Percentiles rank a stretch among this genome's conserved stretches.
These are phyloP conservation scores for Inonotus obliquus DNA, from an alignment of 1,284 basidiomycete species.

Conservation along the genomic window DNA sequence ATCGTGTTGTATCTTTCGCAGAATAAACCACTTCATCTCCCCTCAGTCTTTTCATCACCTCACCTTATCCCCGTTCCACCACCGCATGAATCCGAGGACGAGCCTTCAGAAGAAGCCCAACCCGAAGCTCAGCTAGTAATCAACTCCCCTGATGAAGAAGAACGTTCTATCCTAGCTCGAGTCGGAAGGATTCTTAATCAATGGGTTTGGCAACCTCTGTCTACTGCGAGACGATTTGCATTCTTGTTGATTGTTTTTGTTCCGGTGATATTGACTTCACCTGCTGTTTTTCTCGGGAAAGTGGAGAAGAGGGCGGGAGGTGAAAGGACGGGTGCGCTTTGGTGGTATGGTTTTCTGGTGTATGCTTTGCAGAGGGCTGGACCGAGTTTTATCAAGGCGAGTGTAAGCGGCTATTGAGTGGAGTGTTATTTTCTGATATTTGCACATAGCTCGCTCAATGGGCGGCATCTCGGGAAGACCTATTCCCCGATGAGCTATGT, in stretches of 20 bases:
- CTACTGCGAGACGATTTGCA: conserved; percentile 81
- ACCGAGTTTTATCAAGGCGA: conserved; percentile 95
- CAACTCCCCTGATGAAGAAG: conserved; percentile 57
- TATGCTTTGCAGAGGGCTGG: conserved; percentile 91
- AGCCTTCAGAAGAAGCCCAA: neutral
- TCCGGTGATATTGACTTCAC: conserved; percentile 81
- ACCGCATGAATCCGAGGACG: conserved; percentile 14
- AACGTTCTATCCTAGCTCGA: conserved; percentile 40
- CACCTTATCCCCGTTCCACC: conserved; percentile 57
- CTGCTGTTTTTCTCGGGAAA: conserved; percentile 81
- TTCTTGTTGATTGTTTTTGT: conserved; percentile 82
- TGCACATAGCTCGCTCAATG: conserved; percentile 84
- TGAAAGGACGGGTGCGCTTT: conserved; percentile 82
- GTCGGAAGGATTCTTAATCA: conserved; percentile 44
- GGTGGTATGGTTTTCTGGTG: conserved; percentile 95
- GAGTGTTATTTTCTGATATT: no score
- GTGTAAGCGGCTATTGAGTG: no score
- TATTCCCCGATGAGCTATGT: conserved; percentile 94
- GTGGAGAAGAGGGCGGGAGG: conserved; percentile 50
- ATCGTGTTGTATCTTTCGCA: conserved; percentile 45
- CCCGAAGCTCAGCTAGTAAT: conserved; percentile 35
- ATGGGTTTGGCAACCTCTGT: conserved; percentile 79
- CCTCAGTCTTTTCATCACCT: conserved; percentile 52
- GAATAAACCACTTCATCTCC: conserved; percentile 34
- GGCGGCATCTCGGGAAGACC: conserved; percentile 93